These are phyloP conservation scores for Acacia concinna DNA, from an alignment of 331 rosid species.

Conservation along the genomic window DNA sequence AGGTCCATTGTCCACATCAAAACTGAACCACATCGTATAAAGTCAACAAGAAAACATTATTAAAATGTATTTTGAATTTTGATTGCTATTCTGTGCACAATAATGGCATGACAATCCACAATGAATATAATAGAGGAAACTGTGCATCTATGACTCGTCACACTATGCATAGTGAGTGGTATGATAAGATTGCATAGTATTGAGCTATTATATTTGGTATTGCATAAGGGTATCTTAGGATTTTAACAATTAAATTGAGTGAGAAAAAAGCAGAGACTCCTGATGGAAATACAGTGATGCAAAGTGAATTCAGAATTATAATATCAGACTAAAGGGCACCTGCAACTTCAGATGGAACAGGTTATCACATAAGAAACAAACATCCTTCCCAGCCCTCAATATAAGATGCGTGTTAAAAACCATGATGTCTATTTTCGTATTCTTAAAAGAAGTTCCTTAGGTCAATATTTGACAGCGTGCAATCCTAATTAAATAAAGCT, in stretches of 20 bases:
- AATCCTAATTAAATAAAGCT: neutral
- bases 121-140: constrained; percentile 1
- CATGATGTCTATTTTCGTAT: constrained; percentile 9
- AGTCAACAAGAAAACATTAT: neutral
- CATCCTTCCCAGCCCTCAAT: constrained; percentile 1
- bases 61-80: constrained; percentile 7
- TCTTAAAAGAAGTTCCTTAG: neutral
- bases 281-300: neutral
- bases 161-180: neutral
- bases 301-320: neutral
- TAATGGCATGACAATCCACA: constrained; percentile 7
- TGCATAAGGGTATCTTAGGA: neutral
- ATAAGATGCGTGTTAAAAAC: neutral
- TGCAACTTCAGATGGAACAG: too few species aligned
- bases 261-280: neutral
- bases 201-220: neutral
- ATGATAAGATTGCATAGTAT: neutral
- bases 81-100: constrained; percentile 1
- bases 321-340: neutral
- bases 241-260: neutral
- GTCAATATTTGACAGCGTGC: too few species aligned
- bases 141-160: constrained; percentile 13
- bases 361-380: constrained; percentile 1
- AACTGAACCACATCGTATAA: constrained; percentile 54
- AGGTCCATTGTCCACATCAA: constrained; percentile 86